Conservation (phyloP, 345 rosid genomes). For the Aquilaria sinensis region DNA sequence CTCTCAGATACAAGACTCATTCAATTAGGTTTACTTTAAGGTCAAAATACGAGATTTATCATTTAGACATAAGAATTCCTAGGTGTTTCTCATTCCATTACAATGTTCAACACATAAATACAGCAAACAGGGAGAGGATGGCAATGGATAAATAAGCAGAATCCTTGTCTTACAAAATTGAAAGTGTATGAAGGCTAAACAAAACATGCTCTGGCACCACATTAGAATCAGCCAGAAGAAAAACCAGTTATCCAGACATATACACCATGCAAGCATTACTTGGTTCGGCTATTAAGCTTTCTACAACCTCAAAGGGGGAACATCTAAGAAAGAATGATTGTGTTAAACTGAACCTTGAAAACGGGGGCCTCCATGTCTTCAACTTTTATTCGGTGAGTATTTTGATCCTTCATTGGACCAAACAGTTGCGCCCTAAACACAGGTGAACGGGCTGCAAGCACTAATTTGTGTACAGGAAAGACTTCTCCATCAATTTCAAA, state of each 20-base stretch:
- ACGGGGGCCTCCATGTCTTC: conserved; percentile 44
- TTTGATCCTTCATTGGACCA: conserved; percentile 57
- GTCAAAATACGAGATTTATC: background rate
- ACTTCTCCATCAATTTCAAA: conserved; percentile 48
- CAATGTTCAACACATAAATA: too few species aligned
- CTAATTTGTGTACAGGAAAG: conserved; percentile 42
- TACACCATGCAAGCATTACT: background rate
- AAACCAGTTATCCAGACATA: background rate
- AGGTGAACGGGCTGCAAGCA: conserved; percentile 52
- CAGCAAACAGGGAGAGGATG: too few species aligned
- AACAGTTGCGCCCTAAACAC: conserved; percentile 51
- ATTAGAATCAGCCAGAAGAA: background rate
- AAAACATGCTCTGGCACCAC: too few species aligned
- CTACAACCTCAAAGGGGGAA: background rate
- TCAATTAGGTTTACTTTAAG: background rate
- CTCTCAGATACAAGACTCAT: background rate
- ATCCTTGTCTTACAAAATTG: too few species aligned
- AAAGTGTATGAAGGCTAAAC: too few species aligned
- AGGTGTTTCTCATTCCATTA: too few species aligned
- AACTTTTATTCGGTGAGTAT: conserved; percentile 38
- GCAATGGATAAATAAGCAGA: too few species aligned
- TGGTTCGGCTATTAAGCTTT: background rate
- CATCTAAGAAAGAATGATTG: too few species aligned
- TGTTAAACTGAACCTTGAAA: conserved; percentile 32
- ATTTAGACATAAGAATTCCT: too few species aligned